These are phyloP conservation scores for Tagetes patula DNA, from an alignment of 129 eudicot species.

Conservation along the genomic window DNA sequence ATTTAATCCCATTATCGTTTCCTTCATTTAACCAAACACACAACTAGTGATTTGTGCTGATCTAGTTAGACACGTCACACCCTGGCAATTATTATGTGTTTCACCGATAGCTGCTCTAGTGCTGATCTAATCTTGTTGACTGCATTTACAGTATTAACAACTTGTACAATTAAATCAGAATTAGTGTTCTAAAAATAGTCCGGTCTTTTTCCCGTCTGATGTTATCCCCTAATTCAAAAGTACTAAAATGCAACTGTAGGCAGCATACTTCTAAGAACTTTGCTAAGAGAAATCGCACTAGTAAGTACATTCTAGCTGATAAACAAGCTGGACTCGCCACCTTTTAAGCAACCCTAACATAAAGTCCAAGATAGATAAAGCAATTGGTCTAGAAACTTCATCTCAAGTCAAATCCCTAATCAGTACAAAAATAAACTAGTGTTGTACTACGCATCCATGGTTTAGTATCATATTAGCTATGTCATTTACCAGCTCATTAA, in stretches of 20 bases:
- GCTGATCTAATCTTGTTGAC: too few species aligned
- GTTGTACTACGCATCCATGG: slow-evolving; percentile 6
- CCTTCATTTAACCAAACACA: not conserved
- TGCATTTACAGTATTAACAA: too few species aligned
- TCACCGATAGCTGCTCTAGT: too few species aligned
- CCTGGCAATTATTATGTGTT: too few species aligned
- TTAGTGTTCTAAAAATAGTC: not conserved
- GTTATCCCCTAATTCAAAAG: not conserved
- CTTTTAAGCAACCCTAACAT: not conserved
- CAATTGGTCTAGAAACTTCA: slow-evolving; percentile 10
- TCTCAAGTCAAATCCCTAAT: slow-evolving; percentile 4
- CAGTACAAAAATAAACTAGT: not conserved
- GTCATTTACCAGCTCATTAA: slow-evolving; percentile 12
- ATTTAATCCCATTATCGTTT: not conserved
- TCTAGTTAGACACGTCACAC: too few species aligned
- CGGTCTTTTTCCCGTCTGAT: not conserved
- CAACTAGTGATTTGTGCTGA: too few species aligned
- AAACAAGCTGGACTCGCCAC: not conserved
- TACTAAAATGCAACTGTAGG: not conserved
- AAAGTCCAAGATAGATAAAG: not conserved
- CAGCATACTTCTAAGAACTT: not conserved
- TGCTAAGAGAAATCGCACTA: not conserved
- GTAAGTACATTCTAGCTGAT: slow-evolving; percentile 1
- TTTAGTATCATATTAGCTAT: slow-evolving; percentile 7
- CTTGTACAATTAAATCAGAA: slow-evolving; percentile 4